A percentile compares a stretch with the other conserved stretches of the same genome.
Evolutionary conservation across 2,329 filamentous ascomycete species (phyloP).

Genomic region (Penicillium rolfsii): DNA sequence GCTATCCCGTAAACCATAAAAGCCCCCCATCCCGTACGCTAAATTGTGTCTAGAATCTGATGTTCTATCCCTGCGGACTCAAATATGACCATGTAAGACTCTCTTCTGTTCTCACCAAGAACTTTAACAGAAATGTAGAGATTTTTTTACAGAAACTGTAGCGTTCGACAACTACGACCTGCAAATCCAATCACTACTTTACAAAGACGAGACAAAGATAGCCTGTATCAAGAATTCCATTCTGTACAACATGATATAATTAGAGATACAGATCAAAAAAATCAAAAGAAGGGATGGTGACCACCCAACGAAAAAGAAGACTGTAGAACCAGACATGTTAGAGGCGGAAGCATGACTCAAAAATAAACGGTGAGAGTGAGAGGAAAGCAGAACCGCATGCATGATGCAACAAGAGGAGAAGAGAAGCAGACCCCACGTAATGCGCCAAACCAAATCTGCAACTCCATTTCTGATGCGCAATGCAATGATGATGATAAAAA

Average conservation of each 20-base stretch:
- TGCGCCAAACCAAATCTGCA: conserved; percentile 29
- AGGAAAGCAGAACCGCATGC: conserved; percentile 8
- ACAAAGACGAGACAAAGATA: neutral
- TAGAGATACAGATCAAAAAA: neutral
- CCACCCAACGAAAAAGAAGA: neutral
- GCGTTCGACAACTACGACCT: neutral
- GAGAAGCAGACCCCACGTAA: conserved; percentile 19
- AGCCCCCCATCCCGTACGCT: neutral
- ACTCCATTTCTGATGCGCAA: conserved; percentile 36
- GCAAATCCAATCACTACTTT: neutral
- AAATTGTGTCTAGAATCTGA: neutral
- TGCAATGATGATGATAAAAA: conserved; percentile 20
- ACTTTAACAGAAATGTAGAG: neutral
- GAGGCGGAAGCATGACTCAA: neutral
- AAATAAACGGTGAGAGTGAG: neutral
- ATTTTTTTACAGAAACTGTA: neutral
- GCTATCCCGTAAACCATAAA: neutral
- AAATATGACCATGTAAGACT: neutral
- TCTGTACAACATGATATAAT: neutral
- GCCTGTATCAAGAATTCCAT: conserved; percentile 2
- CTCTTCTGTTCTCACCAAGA: too few relatives aligned
- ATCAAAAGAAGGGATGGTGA: neutral
- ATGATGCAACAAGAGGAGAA: conserved; percentile 3
- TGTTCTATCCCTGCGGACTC: neutral
- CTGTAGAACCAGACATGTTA: neutral